Conservation (phyloP, 176 grass and related monocot species). For the Bonia amplexicaulis region DNA sequence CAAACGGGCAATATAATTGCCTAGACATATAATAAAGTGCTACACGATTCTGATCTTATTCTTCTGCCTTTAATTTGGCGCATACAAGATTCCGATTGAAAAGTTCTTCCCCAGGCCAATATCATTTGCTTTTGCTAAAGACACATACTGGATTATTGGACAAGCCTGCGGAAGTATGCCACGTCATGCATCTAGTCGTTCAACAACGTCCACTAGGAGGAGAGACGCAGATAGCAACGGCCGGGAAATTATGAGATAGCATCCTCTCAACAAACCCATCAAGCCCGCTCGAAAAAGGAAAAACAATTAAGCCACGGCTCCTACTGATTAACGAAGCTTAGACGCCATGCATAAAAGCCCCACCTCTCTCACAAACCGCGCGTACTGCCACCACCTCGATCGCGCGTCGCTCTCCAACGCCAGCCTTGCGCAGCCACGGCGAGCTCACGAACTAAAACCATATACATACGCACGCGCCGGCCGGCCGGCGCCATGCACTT, state of each 20-base stretch:
- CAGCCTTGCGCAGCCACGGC: background rate
- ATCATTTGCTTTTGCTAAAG: background rate
- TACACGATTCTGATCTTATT: background rate
- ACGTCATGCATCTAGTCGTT: background rate
- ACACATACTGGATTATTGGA: background rate
- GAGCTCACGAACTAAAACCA: background rate
- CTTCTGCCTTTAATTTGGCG: background rate
- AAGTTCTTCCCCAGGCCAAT: background rate
- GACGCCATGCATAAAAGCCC: background rate
- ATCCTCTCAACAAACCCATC: background rate
- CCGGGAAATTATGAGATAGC: background rate
- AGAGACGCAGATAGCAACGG: background rate
- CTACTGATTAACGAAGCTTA: background rate
- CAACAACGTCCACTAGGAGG: background rate
- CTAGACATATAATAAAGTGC: background rate
- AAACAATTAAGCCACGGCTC: background rate
- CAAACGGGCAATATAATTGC: no score
- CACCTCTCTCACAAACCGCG: background rate
- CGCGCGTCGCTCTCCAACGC: background rate
- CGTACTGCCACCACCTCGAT: background rate
- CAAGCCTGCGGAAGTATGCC: background rate
- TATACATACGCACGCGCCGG: background rate
- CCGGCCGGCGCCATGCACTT: slow-evolving; percentile 30
- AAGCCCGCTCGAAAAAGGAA: background rate
- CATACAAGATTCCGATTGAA: background rate